A percentile compares a stretch with the other conserved stretches of the same genome.
Evolutionary conservation across 1,284 basidiomycete genomes (phyloP).

Genomic region (Baeospora myosura): DNA sequence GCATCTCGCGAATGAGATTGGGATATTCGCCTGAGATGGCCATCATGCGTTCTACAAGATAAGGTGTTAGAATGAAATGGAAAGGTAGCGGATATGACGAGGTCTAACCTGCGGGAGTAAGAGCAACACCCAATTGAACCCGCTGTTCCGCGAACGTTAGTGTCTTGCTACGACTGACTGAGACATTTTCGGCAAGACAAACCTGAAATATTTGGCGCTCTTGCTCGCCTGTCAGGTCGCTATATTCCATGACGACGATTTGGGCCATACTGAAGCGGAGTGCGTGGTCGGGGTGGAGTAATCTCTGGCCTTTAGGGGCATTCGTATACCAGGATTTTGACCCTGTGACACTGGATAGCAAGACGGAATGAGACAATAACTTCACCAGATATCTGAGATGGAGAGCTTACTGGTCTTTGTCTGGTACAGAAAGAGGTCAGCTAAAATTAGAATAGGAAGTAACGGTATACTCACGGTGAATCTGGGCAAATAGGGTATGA

Average conservation of each 20-base stretch:
- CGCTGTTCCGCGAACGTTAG: conserved; percentile 25
- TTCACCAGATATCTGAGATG: not conserved
- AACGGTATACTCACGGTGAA: not conserved
- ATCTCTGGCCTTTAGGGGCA: not conserved
- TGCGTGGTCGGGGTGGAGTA: conserved; percentile 9
- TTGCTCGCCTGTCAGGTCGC: conserved; percentile 19
- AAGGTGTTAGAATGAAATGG: not conserved
- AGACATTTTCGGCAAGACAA: conserved; percentile 6
- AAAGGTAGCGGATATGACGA: not conserved
- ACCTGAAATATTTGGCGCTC: conserved; percentile 36
- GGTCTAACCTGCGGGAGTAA: conserved; percentile 27
- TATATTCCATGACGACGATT: conserved; percentile 33
- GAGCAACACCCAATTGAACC: conserved; percentile 38
- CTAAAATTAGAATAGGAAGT: not conserved
- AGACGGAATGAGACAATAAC: not conserved
- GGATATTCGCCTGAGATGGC: conserved; percentile 29
- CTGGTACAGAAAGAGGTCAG: conserved; percentile 11
- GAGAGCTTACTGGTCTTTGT: conserved; percentile 25
- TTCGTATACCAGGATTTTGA: conserved; percentile 8
- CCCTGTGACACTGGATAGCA: conserved; percentile 2
- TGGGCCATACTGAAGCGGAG: conserved; percentile 27
- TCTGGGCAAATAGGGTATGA: not conserved
- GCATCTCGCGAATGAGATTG: conserved; percentile 26
- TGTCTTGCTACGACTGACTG: too few relatives aligned
- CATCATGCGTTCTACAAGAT: conserved; percentile 26